Conservation (phyloP, 2,329 filamentous ascomycete species). For the Pseudogymnoascus sp. region DNA sequence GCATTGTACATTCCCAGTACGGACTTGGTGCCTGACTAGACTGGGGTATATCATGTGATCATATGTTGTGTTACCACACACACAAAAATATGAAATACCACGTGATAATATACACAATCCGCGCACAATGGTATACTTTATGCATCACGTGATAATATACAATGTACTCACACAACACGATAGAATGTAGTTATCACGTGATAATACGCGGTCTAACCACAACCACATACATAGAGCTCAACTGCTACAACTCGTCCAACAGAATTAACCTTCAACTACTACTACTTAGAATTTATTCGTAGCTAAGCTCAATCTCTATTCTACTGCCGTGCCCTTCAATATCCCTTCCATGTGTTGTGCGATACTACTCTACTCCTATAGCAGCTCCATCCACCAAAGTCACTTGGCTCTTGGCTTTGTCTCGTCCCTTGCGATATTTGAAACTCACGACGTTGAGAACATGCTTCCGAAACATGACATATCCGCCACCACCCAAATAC, state of each 20-base stretch:
- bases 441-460: constrained; percentile 3
- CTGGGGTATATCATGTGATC: not conserved
- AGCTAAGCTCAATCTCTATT: not conserved
- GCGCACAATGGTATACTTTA: too few species aligned
- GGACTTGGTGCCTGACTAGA: not conserved
- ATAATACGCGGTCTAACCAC: not conserved
- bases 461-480: constrained; percentile 6
- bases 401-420: not conserved
- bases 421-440: not conserved
- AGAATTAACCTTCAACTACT: not conserved
- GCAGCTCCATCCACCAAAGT: not conserved
- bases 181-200: not conserved
- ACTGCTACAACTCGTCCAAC: not conserved
- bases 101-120: not conserved
- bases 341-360: not conserved
- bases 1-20: not conserved
- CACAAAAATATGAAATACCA: not conserved
- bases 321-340: not conserved
- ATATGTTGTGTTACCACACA: not conserved
- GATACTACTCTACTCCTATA: not conserved
- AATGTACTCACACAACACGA: too few species aligned
- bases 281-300: not conserved
- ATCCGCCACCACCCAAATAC: constrained; percentile 1
- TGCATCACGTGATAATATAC: not conserved
- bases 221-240: not conserved